These are phyloP conservation scores for Melaleuca quinquenervia DNA, from an alignment of 345 rosid species.

Conservation along the genomic window DNA sequence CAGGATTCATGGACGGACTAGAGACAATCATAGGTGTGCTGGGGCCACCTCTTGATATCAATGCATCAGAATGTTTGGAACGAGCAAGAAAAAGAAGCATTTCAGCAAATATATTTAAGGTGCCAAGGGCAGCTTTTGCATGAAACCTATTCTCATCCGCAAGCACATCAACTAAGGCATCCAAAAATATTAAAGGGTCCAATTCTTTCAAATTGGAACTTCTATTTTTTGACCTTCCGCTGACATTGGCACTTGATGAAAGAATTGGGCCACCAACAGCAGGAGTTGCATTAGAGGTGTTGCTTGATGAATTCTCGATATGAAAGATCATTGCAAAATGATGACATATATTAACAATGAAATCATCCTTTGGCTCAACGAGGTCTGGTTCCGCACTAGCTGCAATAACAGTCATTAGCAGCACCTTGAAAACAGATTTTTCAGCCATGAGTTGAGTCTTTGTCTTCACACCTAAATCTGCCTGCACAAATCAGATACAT, in stretches of 20 bases:
- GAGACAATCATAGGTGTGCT: constrained; percentile 94
- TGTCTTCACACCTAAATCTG: constrained; percentile 95
- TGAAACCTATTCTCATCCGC: constrained; percentile 85
- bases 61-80: constrained; percentile 67
- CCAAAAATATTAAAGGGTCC: constrained; percentile 86
- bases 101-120: constrained; percentile 81
- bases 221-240: constrained; percentile 55
- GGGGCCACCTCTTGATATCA: constrained; percentile 90
- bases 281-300: constrained; percentile 36
- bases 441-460: constrained; percentile 99
- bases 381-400: constrained; percentile 80
- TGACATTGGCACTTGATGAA: constrained; percentile 30
- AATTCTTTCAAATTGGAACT: constrained; percentile 70
- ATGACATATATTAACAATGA: constrained; percentile 68
- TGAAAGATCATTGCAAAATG: constrained; percentile 94
- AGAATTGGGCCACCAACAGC: constrained; percentile 41
- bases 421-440: constrained; percentile 92
- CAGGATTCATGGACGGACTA: constrained; percentile 99
- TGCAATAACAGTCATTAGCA: constrained; percentile 77
- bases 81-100: constrained; percentile 90
- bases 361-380: constrained; percentile 64
- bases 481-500: constrained; percentile 29
- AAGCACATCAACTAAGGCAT: constrained; percentile 91
- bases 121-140: constrained; percentile 84
- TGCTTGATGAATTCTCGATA: constrained; percentile 45